Percentiles rank a stretch among this genome's conserved stretches.
phyloP scores from a whole-genome alignment of 2,329 filamentous ascomycete species.

The Alternaria rosae region DNA sequence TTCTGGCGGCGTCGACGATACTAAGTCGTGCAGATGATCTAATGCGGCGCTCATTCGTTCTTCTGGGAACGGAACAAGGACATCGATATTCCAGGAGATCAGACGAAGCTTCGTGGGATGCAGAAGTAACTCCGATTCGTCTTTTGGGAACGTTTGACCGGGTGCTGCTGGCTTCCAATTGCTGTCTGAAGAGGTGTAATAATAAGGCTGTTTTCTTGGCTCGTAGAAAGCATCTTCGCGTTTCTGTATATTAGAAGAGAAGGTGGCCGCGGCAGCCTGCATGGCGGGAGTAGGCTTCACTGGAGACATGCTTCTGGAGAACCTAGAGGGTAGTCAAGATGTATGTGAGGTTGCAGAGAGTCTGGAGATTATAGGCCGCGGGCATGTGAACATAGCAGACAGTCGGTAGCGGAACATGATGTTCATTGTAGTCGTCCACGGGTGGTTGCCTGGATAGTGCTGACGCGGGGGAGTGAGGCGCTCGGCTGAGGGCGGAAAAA shows the following conservation, averaged over 20 bases:
- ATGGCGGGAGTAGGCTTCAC: neutral
- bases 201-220: slow-evolving; percentile 21
- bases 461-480: neutral
- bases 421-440: neutral
- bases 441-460: neutral
- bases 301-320: neutral
- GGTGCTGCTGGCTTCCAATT: neutral
- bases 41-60: slow-evolving; percentile 55
- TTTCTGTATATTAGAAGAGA: neutral
- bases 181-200: neutral
- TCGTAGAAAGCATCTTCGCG: slow-evolving; percentile 16
- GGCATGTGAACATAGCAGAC: neutral
- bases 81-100: slow-evolving; percentile 61
- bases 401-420: neutral
- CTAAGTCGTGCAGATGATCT: slow-evolving; percentile 46
- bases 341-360: no score
- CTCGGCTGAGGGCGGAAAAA: neutral
- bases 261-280: neutral
- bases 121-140: neutral
- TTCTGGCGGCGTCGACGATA: slow-evolving; percentile 24
- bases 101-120: slow-evolving; percentile 34
- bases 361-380: neutral
- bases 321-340: neutral
- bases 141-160: neutral
- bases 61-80: slow-evolving; percentile 48